Evolutionary conservation across 768 basidiomycete genomes (phyloP).

Genomic region (Podaxis sp.): DNA sequence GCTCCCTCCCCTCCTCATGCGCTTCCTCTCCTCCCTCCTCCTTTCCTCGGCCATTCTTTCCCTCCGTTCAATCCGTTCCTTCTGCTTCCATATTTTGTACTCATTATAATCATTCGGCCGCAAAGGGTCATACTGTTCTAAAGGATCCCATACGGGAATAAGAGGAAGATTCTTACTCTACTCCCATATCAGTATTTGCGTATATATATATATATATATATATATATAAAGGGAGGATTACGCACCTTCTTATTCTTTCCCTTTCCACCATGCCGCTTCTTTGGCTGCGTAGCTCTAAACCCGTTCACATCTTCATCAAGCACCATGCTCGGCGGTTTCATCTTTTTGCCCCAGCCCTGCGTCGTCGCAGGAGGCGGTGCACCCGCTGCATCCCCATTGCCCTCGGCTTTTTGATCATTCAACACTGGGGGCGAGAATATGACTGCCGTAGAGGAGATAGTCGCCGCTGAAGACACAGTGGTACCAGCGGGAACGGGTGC

Average conservation of each 20-base stretch:
- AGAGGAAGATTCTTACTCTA: conserved; percentile 60
- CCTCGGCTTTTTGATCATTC: conserved; percentile 31
- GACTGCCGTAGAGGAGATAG: conserved; percentile 54
- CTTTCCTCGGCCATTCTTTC: conserved; percentile 60
- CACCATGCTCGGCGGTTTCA: conserved; percentile 88
- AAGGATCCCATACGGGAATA: conserved; percentile 67
- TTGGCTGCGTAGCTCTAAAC: conserved; percentile 58
- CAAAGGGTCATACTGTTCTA: conserved; percentile 74
- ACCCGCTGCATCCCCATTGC: conserved; percentile 14
- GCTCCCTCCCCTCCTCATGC: conserved; percentile 49
- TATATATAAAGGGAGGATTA: neutral
- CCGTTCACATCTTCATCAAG: conserved; percentile 88
- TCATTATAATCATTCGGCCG: conserved; percentile 89
- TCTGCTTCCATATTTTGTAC: conserved; percentile 77
- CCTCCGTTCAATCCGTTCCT: conserved; percentile 70
- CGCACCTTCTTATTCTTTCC: conserved; percentile 64
- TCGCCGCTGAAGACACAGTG: conserved; percentile 11
- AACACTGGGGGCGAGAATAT: conserved; percentile 68
- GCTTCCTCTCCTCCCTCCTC: conserved; percentile 53
- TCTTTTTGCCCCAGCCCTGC: conserved; percentile 82
- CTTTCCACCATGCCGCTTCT: conserved; percentile 43
- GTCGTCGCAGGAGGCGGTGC: conserved; percentile 25
- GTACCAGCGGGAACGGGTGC: conserved; percentile 22
- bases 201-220: neutral
- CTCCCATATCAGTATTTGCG: neutral